Conservation (phyloP, 192 early-diverging fungal genomes). For the Paraglomus occultum region DNA sequence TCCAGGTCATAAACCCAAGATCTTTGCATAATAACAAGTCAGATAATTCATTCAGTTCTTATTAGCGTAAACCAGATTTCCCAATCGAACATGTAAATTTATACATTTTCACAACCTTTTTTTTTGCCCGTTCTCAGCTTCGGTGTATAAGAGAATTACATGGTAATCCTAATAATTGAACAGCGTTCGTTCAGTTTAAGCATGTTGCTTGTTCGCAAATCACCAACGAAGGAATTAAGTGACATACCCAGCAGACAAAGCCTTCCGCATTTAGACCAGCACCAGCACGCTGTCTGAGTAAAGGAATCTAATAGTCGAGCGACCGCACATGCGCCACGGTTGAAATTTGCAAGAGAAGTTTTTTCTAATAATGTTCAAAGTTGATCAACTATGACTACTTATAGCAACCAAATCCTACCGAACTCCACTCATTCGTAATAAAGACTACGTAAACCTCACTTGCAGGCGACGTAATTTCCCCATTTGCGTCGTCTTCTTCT, state of each 20-base stretch:
- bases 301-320: background rate
- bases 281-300: background rate
- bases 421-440: conserved; percentile 15
- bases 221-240: background rate
- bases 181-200: background rate
- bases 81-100: background rate
- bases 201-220: background rate
- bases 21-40: background rate
- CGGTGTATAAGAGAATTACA: conserved; percentile 22
- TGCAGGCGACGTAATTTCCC: too few species aligned
- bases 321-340: too few species aligned
- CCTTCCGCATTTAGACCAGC: background rate
- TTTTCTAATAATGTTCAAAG: too few species aligned
- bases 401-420: background rate
- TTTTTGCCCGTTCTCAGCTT: background rate
- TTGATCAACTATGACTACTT: too few species aligned
- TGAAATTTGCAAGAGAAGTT: too few species aligned
- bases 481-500: background rate
- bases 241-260: conserved; percentile 19
- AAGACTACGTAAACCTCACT: conserved; percentile 6
- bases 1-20: conserved; percentile 25
- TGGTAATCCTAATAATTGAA: conserved; percentile 22
- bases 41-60: too few species aligned
- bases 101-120: background rate
- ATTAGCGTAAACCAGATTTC: too few species aligned